Base-by-base conservation (phyloP, 2,329 filamentous ascomycete species). In the Fusarium cicatricum region DNA sequence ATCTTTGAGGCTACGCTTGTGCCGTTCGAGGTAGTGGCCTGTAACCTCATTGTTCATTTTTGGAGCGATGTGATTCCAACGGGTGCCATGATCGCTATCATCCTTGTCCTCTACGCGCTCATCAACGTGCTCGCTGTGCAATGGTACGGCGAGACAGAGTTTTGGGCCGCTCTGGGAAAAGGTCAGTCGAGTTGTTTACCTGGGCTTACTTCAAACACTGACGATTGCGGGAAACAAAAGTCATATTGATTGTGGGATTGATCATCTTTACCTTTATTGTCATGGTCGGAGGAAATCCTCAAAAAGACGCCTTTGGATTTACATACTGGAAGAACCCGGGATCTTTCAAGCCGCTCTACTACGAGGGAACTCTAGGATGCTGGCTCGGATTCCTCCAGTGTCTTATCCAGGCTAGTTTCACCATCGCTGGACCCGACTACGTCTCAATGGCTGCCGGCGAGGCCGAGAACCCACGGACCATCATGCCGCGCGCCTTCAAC, bases 281-380 rank as follows among this genome's bases (percentile, higher is more conserved):
- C 61, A 94, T 95, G 88, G 77, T 95, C 1, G 92, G 91, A 8
- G 92, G 90, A 3, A 95, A 94, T 64, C 92, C 92, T 0, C 71
- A 86, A 1, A 79, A 84, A 32, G 89, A 93, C 63, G 78, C 84
- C 0, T 90, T 90, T 59, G 90, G 90, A 1, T 94, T 94, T 70
- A 82, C 72, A 0, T 86, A 83, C 71, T 89, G 86, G 85, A 78
- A 81, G 4, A 76, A 84, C 1, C 90, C 90, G 0, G 90, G 90
- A 2, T 80, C 90, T 0, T 93, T 94, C 70, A 82, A 83, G 3
- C 82, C 87, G 58, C 80, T 88, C 41, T 87, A 89, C 69, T 83
- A 81, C 29, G 78, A 78, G 0, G 91, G 90, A 1, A 70, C 78
- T 7, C 81, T 92, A 0, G 91, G 91, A n/a, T 79, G 82, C 15